A percentile compares a stretch with the other conserved stretches of the same genome.
These are phyloP conservation scores for Eucalyptus cladocalyx DNA, from an alignment of 345 rosid genomes.

Conservation along the genomic window DNA sequence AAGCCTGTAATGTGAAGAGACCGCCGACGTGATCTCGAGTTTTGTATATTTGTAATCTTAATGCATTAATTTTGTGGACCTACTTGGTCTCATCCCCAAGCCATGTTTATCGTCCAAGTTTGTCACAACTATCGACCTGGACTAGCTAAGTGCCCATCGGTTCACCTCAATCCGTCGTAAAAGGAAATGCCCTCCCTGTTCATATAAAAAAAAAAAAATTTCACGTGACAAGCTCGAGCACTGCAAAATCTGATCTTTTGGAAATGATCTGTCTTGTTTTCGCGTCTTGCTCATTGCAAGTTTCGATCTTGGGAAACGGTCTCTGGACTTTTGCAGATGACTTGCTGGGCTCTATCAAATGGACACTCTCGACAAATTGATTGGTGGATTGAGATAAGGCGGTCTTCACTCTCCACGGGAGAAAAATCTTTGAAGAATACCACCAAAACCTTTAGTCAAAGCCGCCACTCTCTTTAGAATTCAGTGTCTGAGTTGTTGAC, in stretches of 20 bases:
- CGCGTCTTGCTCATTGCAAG: background rate
- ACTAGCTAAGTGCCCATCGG: background rate
- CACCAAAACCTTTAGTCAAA: background rate
- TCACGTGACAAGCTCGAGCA: background rate
- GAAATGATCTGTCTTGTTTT: background rate
- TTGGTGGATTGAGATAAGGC: background rate
- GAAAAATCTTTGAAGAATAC: background rate
- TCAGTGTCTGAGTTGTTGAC: background rate
- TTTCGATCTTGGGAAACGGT: background rate
- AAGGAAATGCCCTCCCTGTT: background rate
- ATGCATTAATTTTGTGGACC: background rate
- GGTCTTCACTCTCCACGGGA: background rate
- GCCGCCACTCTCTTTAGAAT: background rate
- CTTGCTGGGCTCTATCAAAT: background rate
- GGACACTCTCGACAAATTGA: background rate
- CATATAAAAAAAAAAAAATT: background rate
- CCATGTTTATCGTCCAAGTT: background rate
- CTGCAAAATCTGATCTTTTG: background rate
- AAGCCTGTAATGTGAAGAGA: background rate
- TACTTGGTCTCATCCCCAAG: background rate
- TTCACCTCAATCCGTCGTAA: background rate
- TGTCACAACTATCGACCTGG: background rate
- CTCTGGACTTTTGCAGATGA: background rate
- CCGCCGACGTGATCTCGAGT: background rate
- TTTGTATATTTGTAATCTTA: background rate